Conservation (phyloP, 495 filamentous ascomycete species). For the Glonium stellatum region DNA sequence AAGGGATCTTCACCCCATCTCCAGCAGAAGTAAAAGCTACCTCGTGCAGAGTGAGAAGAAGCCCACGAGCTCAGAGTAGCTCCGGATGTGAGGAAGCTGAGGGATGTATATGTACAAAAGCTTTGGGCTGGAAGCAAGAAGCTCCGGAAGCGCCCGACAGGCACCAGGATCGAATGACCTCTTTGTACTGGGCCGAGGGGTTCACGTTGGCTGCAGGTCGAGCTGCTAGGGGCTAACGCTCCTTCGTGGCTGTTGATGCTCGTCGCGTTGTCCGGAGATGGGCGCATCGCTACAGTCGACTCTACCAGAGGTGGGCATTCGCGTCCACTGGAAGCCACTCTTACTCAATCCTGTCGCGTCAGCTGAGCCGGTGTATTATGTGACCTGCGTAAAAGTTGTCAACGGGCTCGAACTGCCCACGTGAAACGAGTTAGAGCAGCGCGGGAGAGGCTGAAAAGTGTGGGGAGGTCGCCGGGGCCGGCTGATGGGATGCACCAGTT, state of each 20-base stretch:
- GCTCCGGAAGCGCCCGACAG: neutral
- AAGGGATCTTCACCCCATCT: no score
- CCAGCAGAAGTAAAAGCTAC: no score
- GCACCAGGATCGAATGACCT: neutral
- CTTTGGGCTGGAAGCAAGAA: neutral
- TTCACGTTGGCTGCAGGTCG: neutral
- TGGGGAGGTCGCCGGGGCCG: slow-evolving; percentile 17
- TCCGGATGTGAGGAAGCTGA: neutral
- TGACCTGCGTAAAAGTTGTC: no score
- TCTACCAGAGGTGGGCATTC: no score
- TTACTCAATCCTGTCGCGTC: no score
- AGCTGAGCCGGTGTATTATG: no score
- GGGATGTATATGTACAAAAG: neutral
- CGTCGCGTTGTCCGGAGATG: neutral
- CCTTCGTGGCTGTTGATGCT: neutral
- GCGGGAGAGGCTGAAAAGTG: slow-evolving; percentile 26
- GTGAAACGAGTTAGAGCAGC: slow-evolving; percentile 15
- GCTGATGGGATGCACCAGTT: neutral
- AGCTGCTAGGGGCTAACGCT: neutral
- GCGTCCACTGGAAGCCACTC: no score
- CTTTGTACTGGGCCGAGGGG: neutral
- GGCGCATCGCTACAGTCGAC: no score
- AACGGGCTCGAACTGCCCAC: slow-evolving; percentile 1
- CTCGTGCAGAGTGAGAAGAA: no score
- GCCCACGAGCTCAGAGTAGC: neutral